Evolutionary conservation across 768 basidiomycete genomes (phyloP), one percentile per base, ranked within the genome.

Genomic region (Lactifluus pinguis): DNA sequence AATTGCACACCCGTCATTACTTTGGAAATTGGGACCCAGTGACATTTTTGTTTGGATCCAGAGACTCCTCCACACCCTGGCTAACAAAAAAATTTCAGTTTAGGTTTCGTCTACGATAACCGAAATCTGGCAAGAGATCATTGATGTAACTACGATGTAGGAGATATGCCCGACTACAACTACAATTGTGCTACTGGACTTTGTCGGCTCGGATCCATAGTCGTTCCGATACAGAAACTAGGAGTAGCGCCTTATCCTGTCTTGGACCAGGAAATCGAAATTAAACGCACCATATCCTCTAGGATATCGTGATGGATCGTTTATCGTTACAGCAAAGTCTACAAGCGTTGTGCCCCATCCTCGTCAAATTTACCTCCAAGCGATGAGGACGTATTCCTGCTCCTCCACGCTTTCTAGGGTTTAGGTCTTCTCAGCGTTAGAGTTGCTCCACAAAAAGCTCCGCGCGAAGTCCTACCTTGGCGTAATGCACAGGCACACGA

Each of bases 391-490:
- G 65, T 56, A 19, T 59, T 44, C 38, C 65, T 59, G 7, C 55
- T 53, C 54, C 55, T 66, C 63, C n/a, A 19, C 44, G 8, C 19
- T 61, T 70, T 67, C 54, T 71, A 25, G 25, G 25, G 25, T 25
- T 25, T 25, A 25, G 25, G 25, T 17, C 36, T n/a, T 9, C 55
- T n/a, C 34, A 2, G 30, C 29, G 8, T 50, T 42, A 19, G 41
- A 42, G 34, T 36, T 11, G 32, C 32, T 17, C 10, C 8, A 25
- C 68, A 60, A 68, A 36, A 69, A 69, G 59, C 74, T 75, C 47
- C 64, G 48, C 54, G 34, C 60, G n/a, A 38, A 29, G 49, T 45
- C 17, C 54, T 30, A 13, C 32, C 68, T 64, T 11, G 71, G 72
- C 14, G 72, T 67, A n/a, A 73, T 72, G 19, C 32, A 15, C 36